Evolutionary conservation across 1,284 basidiomycete genomes (phyloP).

Genomic region (Ceratobasidium sp.): DNA sequence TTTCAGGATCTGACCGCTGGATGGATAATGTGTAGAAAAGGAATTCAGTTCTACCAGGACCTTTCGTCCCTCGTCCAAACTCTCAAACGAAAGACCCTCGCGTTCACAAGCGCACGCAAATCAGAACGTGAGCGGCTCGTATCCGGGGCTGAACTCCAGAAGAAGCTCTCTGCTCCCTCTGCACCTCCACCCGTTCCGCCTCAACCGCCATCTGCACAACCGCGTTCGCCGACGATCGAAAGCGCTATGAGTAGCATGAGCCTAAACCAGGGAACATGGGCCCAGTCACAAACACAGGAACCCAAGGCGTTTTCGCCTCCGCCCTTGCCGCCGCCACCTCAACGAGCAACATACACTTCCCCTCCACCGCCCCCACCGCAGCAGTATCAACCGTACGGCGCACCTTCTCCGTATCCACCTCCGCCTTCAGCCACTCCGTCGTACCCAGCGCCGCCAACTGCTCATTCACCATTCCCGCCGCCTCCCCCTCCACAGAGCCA

Average conservation of each 20-base stretch:
- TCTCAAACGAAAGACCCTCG: conserved; percentile 72
- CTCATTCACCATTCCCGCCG: conserved; percentile 57
- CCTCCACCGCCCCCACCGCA: conserved; percentile 40
- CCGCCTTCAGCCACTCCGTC: conserved; percentile 55
- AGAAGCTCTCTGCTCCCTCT: conserved; percentile 63
- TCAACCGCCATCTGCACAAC: conserved; percentile 60
- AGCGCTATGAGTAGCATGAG: conserved; percentile 53
- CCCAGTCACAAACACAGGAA: conserved; percentile 19
- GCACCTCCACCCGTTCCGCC: conserved; percentile 60
- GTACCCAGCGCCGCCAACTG: conserved; percentile 54
- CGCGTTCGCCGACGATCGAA: conserved; percentile 70
- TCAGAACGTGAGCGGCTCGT: conserved; percentile 79
- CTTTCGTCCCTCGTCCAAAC: conserved; percentile 76
- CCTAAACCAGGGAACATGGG: conserved; percentile 30
- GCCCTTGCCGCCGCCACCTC: conserved; percentile 47
- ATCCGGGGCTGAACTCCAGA: conserved; percentile 79
- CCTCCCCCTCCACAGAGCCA: conserved; percentile 57
- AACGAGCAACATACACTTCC: conserved; percentile 43
- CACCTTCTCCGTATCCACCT: conserved; percentile 47
- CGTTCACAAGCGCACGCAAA: conserved; percentile 76
- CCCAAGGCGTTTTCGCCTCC: conserved; percentile 49
- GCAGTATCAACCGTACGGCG: conserved; percentile 6
- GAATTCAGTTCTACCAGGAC: conserved; percentile 89
- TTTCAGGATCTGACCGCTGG: too few relatives aligned
- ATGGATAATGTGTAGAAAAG: conserved; percentile 74